Evolutionary conservation across 345 rosid genomes (phyloP).

Genomic region (Trapa bicornis): DNA sequence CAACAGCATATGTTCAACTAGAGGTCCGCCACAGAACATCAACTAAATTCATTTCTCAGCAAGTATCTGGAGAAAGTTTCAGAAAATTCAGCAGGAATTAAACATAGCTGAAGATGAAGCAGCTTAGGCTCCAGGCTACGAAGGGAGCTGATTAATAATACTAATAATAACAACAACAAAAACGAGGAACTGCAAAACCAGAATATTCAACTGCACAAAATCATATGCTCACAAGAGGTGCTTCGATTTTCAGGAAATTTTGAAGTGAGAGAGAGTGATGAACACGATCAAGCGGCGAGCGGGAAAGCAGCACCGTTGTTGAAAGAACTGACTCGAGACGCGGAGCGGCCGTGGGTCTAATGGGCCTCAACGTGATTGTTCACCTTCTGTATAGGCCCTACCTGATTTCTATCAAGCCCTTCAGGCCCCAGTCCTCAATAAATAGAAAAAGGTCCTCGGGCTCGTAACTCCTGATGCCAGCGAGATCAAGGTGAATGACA

Average conservation of each 20-base stretch:
- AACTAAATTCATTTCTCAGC: slow-evolving; percentile 3
- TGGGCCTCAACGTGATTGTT: neutral
- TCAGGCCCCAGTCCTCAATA: neutral
- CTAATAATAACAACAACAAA: neutral
- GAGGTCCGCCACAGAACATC: neutral
- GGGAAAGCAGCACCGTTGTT: too few relatives aligned
- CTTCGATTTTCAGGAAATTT: neutral
- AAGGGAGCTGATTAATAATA: neutral
- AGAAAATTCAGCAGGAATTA: neutral
- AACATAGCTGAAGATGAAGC: neutral
- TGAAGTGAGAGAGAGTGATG: too few relatives aligned
- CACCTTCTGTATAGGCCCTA: neutral
- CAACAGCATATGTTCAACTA: neutral
- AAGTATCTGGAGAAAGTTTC: neutral
- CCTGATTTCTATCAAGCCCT: neutral
- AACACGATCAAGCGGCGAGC: too few relatives aligned
- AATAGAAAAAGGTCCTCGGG: slow-evolving; percentile 57
- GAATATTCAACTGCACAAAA: neutral
- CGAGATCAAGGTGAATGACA: slow-evolving; percentile 45
- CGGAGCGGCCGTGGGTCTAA: neutral
- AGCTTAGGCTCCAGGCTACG: neutral
- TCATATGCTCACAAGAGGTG: neutral
- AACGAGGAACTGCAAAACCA: neutral
- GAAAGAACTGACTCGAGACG: neutral
- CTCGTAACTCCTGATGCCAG: slow-evolving; percentile 65